phyloP scores from a whole-genome alignment of 2,329 filamentous ascomycete species.

The Colletotrichum musae region DNA sequence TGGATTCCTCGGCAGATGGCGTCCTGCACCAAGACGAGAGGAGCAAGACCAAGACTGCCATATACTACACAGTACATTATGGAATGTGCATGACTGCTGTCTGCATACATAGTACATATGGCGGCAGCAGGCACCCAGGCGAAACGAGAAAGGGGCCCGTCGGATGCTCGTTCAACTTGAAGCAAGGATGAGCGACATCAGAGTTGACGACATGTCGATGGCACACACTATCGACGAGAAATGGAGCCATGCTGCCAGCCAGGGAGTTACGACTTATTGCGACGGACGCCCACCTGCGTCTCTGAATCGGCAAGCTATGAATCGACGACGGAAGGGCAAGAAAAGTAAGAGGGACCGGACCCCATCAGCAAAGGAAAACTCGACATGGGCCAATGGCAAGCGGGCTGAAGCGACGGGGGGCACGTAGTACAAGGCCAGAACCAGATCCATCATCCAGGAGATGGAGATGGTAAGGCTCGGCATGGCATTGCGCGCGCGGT shows the following conservation, averaged over 20 bases:
- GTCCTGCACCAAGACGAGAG: neutral
- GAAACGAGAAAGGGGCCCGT: neutral
- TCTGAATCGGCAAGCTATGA: conserved; percentile 38
- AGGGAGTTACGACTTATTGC: neutral
- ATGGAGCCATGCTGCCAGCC: neutral
- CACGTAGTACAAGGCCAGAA: conserved; percentile 35
- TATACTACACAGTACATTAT: too few relatives aligned
- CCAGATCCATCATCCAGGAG: conserved; percentile 1
- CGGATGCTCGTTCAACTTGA: neutral
- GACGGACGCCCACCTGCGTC: conserved; percentile 16
- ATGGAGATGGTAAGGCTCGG: neutral
- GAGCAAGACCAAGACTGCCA: too few relatives aligned
- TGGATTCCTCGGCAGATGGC: neutral
- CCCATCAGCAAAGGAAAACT: conserved; percentile 15
- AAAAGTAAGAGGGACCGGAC: conserved; percentile 35
- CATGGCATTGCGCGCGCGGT: neutral
- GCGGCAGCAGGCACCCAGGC: neutral
- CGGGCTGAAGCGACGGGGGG: conserved; percentile 3
- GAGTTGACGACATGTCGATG: conserved; percentile 1
- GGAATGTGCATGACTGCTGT: too few relatives aligned
- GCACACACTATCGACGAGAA: neutral
- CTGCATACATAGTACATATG: too few relatives aligned
- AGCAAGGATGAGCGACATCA: neutral
- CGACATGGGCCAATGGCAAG: neutral
- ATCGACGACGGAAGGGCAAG: conserved; percentile 23